Conservation (phyloP, 2,329 filamentous ascomycete genomes). For the Fusarium stilboides region DNA sequence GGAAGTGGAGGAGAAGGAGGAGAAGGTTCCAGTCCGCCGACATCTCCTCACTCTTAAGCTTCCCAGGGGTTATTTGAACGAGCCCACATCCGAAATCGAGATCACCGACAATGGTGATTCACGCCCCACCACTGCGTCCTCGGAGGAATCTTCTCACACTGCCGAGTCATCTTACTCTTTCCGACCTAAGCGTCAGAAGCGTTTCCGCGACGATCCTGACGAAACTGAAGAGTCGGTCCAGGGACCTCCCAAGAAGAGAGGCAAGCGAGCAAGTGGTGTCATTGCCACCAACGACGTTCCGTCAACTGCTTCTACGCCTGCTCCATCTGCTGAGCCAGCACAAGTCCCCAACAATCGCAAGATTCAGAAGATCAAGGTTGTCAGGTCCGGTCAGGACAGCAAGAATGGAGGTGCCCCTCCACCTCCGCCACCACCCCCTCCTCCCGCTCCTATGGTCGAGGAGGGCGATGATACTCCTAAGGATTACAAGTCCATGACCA, state of each 20-base stretch:
- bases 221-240: slow-evolving; percentile 57
- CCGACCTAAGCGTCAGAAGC: slow-evolving; percentile 69
- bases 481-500: slow-evolving; percentile 74
- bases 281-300: slow-evolving; percentile 31
- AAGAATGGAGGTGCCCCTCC: slow-evolving; percentile 50
- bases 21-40: slow-evolving; percentile 51
- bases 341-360: slow-evolving; percentile 50
- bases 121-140: slow-evolving; percentile 68
- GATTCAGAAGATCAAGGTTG: slow-evolving; percentile 58
- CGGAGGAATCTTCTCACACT: slow-evolving; percentile 65
- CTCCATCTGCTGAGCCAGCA: slow-evolving; percentile 39
- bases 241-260: slow-evolving; percentile 58
- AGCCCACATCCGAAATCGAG: slow-evolving; percentile 56
- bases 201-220: slow-evolving; percentile 66
- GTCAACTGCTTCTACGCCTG: slow-evolving; percentile 38
- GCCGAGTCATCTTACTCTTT: slow-evolving; percentile 68
- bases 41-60: slow-evolving; percentile 59
- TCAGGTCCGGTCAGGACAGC: slow-evolving; percentile 49
- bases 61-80: slow-evolving; percentile 58
- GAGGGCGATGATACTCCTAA: slow-evolving; percentile 62
- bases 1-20: slow-evolving; percentile 41
- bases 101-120: slow-evolving; percentile 62
- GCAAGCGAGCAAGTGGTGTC: slow-evolving; percentile 49
- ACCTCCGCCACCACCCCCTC: slow-evolving; percentile 4
- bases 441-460: slow-evolving; percentile 37